phyloP scores from a whole-genome alignment of 208 protist species.

The Crithidia expoeki region DNA sequence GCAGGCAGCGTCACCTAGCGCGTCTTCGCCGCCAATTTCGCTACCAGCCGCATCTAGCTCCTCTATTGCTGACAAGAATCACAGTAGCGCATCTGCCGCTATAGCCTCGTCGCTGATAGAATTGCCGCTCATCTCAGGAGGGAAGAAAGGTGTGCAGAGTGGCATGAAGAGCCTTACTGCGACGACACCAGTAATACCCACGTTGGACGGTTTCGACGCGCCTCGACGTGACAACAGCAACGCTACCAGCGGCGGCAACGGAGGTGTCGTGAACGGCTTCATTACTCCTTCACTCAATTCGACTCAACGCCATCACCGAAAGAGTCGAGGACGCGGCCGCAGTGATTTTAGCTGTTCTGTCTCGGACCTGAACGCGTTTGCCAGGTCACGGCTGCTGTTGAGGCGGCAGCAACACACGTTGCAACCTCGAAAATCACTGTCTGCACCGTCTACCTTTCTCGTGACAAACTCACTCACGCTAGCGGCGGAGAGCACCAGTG shows the following conservation, averaged over 20 bases:
- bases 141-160: background rate
- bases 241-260: background rate
- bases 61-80: background rate
- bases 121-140: background rate
- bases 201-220: background rate
- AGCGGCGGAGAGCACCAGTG: background rate
- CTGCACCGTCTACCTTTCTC: constrained; percentile 8
- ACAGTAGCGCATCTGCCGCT: background rate
- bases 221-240: background rate
- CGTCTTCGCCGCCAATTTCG: background rate
- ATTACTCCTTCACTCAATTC: background rate
- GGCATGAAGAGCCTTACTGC: background rate
- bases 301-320: background rate
- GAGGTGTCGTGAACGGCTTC: background rate
- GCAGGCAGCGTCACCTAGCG: background rate
- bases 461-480: constrained; percentile 16
- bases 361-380: background rate
- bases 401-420: background rate
- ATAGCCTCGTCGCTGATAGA: background rate
- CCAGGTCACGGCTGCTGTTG: background rate
- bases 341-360: background rate
- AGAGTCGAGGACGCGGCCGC: background rate
- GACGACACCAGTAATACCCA: background rate
- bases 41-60: background rate
- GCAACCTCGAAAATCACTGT: background rate